These are phyloP conservation scores for Zasmidium cellare DNA, from an alignment of 2,329 filamentous ascomycete species.

Conservation along the genomic window DNA sequence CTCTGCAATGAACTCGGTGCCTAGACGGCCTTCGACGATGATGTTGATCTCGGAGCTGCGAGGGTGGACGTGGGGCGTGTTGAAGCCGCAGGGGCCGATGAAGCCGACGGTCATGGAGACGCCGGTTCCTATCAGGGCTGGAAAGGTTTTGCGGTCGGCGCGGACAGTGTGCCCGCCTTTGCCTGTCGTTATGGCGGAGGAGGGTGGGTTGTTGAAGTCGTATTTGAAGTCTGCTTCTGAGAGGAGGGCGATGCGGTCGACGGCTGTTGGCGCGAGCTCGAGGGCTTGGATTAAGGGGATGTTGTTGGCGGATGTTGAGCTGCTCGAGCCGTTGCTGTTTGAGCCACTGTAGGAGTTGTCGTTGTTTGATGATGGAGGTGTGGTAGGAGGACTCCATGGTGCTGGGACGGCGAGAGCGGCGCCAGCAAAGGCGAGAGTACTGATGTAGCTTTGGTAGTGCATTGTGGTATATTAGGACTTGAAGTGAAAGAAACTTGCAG, in stretches of 20 bases:
- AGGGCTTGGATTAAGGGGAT: slow-evolving; percentile 14
- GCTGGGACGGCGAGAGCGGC: neutral
- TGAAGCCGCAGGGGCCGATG: slow-evolving; percentile 51
- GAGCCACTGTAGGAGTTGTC: neutral
- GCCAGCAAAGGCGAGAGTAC: neutral
- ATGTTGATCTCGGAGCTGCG: slow-evolving; percentile 56
- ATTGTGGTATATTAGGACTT: neutral
- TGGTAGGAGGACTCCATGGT: neutral
- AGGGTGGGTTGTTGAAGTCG: slow-evolving; percentile 18
- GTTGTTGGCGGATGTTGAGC: slow-evolving; percentile 5
- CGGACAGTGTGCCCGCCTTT: slow-evolving; percentile 52
- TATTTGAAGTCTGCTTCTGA: slow-evolving; percentile 47
- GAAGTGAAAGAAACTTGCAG: neutral
- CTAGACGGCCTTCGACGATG: slow-evolving; percentile 50
- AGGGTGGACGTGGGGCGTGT: slow-evolving; percentile 58
- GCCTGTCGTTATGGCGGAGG: slow-evolving; percentile 36
- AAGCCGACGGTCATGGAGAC: slow-evolving; percentile 45
- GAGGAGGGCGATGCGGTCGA: slow-evolving; percentile 43
- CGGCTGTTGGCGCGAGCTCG: slow-evolving; percentile 32
- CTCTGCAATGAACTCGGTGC: slow-evolving; percentile 54
- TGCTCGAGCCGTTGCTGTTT: neutral
- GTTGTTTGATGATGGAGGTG: neutral
- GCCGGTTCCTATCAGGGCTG: slow-evolving; percentile 40
- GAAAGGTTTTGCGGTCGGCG: slow-evolving; percentile 59
- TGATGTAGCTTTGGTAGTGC: neutral